Evolutionary conservation across 2,329 filamentous ascomycete genomes (phyloP).

Genomic region (Xylariaceae sp.): DNA sequence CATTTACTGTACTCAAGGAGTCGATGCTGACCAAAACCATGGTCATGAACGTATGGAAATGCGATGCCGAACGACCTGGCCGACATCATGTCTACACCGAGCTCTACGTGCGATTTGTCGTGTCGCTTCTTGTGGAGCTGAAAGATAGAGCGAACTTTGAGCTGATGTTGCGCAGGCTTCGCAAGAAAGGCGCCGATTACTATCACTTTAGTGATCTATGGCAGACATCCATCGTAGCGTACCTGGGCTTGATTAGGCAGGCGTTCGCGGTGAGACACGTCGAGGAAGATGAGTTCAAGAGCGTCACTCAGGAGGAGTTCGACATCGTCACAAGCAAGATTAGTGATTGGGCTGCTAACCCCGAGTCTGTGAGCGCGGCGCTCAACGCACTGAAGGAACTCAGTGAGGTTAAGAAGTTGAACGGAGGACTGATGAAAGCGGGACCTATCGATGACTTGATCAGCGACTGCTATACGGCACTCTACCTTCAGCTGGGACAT

Average conservation of each 20-base stretch:
- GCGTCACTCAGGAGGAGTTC: constrained; percentile 53
- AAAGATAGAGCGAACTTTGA: constrained; percentile 76
- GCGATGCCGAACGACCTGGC: constrained; percentile 78
- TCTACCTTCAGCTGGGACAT: constrained; percentile 67
- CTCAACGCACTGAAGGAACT: constrained; percentile 57
- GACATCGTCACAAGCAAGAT: constrained; percentile 55
- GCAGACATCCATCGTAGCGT: constrained; percentile 54
- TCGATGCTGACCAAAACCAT: constrained; percentile 89
- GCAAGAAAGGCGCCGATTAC: constrained; percentile 77
- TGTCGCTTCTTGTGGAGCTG: constrained; percentile 69
- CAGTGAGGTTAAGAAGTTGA: constrained; percentile 66
- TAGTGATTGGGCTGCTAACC: constrained; percentile 50
- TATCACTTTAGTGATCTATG: constrained; percentile 61
- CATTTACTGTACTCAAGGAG: constrained; percentile 72
- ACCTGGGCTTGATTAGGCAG: constrained; percentile 52
- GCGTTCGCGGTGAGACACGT: constrained; percentile 45
- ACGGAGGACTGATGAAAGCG: constrained; percentile 82
- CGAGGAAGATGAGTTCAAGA: constrained; percentile 56
- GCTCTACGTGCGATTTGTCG: constrained; percentile 80
- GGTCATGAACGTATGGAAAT: constrained; percentile 93
- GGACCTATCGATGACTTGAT: constrained; percentile 89
- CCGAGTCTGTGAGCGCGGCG: constrained; percentile 39
- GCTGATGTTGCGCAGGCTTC: constrained; percentile 71
- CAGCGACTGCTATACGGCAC: constrained; percentile 78
- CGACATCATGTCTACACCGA: constrained; percentile 91